Evolutionary conservation across 805 yeast genomes (phyloP), one percentile per base, ranked within the genome.

Genomic region (Zygosaccharomyces bailii): DNA sequence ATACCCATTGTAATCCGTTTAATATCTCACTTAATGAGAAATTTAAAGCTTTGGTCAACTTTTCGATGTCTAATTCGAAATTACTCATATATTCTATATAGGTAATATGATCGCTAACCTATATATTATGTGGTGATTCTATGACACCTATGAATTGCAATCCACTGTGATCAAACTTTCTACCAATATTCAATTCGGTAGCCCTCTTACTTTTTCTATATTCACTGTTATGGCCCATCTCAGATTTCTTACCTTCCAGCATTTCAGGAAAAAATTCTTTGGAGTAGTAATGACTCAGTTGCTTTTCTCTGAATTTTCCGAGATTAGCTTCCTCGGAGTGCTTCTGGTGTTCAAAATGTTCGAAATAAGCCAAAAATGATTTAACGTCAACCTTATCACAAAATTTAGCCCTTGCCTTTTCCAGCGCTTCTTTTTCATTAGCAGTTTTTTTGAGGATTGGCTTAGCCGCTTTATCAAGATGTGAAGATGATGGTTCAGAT

Each of bases 331-430:
- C 74, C 13, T 62, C 63, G 29, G 57, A 61, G 37, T 59, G 52
- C 13, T 68, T 60, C 36, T 60, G 54, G 25, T 60, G 56, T 44
- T 72, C 75, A 45, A 65, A 66, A 5, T 62, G 53, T 17, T 67
- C 68, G 37, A 72, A 64, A 32, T 59, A 60, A 10, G 57, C 51
- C 32, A 72, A 35, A 45, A 72, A 71, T 3, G 65, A 65, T 3
- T 58, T 64, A 18, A 70, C 55, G 9, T 59, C 67, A 8, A 71
- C 69, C 13, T 50, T 59, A 45, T 71, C 75, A 44, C 74, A 68
- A 18, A 56, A 54, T n/a, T 50, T 55, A 1, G 73, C 75, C 47
- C 69, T 59, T 5, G 56, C 39, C 1, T 57, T 56, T 48, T 73
- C 77, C 18, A 57, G 57, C 18, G 57, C 61, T 14, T 61, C 67